These are phyloP conservation scores for Plenodomus biglobosus DNA, from an alignment of 2,329 filamentous ascomycete species.

Conservation along the genomic window DNA sequence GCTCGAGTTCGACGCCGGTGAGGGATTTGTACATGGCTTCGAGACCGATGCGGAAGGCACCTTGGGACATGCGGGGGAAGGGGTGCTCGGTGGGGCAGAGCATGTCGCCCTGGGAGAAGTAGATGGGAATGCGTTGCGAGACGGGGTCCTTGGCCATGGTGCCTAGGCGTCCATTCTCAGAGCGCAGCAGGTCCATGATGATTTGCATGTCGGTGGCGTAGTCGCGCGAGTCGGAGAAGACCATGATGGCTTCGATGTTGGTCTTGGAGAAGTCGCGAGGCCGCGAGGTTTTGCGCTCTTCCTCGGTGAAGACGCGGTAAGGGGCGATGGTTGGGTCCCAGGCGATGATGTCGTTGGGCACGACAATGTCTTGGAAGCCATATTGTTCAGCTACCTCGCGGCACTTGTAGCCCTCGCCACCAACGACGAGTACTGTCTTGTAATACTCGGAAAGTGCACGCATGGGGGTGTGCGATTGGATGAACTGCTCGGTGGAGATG, in stretches of 20 bases:
- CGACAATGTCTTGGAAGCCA: constrained; percentile 72
- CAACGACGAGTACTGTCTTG: constrained; percentile 72
- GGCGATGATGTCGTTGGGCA: constrained; percentile 72
- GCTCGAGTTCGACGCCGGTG: constrained; percentile 70
- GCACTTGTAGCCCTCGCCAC: constrained; percentile 74
- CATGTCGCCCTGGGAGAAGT: constrained; percentile 68
- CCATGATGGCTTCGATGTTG: constrained; percentile 73
- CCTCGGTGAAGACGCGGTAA: constrained; percentile 67
- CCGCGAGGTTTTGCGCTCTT: constrained; percentile 66
- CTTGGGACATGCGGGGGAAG: constrained; percentile 69
- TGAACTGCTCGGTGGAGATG: constrained; percentile 72
- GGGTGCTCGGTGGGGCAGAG: constrained; percentile 63
- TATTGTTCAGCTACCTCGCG: constrained; percentile 72
- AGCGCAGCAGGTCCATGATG: constrained; percentile 71
- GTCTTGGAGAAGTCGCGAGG: constrained; percentile 71
- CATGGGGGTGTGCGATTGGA: constrained; percentile 77
- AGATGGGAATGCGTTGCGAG: constrained; percentile 69
- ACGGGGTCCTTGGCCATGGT: constrained; percentile 68
- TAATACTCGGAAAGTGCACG: constrained; percentile 75
- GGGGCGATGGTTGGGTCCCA: constrained; percentile 70
- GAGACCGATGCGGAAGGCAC: constrained; percentile 72
- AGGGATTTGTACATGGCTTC: constrained; percentile 73
- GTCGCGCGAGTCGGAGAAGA: constrained; percentile 73
- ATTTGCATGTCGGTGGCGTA: constrained; percentile 76
- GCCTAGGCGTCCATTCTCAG: constrained; percentile 66